Percentiles rank a stretch among this genome's conserved stretches.
These are phyloP conservation scores for Fusarium tuaranense DNA, from an alignment of 2,329 filamentous ascomycete genomes.

Conservation along the genomic window DNA sequence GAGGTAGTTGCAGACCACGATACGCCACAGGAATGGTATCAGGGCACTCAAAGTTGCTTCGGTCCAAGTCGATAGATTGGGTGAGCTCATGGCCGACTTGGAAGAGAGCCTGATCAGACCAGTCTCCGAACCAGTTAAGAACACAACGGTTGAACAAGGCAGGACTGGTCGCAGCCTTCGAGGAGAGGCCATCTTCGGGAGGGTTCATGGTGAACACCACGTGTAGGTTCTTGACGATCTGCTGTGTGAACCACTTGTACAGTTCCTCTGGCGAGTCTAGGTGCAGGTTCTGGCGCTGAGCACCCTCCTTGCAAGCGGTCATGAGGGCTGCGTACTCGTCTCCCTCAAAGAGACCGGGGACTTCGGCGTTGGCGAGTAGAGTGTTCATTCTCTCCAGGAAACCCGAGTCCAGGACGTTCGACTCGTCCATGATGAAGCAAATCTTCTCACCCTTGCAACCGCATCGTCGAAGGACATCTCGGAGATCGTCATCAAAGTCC, in stretches of 20 bases:
- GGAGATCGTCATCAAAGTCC: conserved; percentile 97
- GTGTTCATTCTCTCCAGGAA: conserved; percentile 99
- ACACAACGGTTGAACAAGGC: conserved; percentile 99
- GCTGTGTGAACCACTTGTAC: conserved; percentile 99
- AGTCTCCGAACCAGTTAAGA: conserved; percentile 99
- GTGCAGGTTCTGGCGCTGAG: conserved; percentile 92
- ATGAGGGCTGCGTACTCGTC: conserved; percentile 98
- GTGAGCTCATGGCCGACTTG: conserved; percentile 97
- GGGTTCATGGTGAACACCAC: conserved; percentile 99
- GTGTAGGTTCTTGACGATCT: conserved; percentile 98
- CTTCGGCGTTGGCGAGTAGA: conserved; percentile 97
- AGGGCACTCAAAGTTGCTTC: conserved; percentile 84
- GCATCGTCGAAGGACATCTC: conserved; percentile 91
- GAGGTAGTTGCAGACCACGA: conserved; percentile 83
- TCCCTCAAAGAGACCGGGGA: conserved; percentile 98
- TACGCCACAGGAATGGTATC: conserved; percentile 95
- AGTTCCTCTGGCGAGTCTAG: conserved; percentile 98
- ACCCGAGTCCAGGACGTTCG: conserved; percentile 97
- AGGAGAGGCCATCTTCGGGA: conserved; percentile 92
- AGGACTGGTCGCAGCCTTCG: conserved; percentile 96
- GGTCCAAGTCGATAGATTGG: conserved; percentile 94
- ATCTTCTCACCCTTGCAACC: conserved; percentile 99
- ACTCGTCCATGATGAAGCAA: conserved; percentile 99
- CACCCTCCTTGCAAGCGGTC: conserved; percentile 99
- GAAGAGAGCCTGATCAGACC: conserved; percentile 99